These are phyloP conservation scores for Tylopilus sp. DNA, from an alignment of 1,284 basidiomycete genomes.

Conservation along the genomic window DNA sequence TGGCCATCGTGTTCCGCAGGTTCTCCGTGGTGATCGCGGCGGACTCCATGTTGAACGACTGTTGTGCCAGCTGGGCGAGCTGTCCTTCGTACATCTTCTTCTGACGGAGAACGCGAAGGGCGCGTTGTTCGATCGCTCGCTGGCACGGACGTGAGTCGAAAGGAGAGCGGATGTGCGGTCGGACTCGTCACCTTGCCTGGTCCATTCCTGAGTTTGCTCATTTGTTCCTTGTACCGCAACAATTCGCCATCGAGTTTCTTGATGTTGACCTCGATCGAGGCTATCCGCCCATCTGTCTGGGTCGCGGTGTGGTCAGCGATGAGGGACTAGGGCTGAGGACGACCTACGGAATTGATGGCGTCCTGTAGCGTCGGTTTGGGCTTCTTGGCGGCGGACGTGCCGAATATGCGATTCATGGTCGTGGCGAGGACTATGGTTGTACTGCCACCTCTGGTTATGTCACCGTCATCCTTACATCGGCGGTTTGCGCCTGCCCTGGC, in stretches of 20 bases:
- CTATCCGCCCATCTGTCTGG: conserved; percentile 87
- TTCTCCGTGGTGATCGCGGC: conserved; percentile 96
- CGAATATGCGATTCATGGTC: conserved; percentile 82
- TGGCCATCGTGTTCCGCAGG: conserved; percentile 99
- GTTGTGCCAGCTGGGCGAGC: conserved; percentile 88
- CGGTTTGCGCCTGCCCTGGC: background rate
- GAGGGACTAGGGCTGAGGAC: conserved; percentile 2
- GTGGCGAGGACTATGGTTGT: background rate
- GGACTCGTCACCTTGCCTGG: conserved; percentile 80
- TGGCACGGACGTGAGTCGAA: conserved; percentile 32
- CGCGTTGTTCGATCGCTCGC: conserved; percentile 94
- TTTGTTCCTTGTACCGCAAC: conserved; percentile 91
- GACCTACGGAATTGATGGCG: conserved; percentile 82
- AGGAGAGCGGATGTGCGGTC: background rate
- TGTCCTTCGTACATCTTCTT: conserved; percentile 96
- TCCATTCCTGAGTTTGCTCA: conserved; percentile 90
- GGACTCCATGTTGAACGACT: conserved; percentile 99
- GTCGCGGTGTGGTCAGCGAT: conserved; percentile 12
- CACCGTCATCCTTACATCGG: background rate
- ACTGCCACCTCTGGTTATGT: background rate
- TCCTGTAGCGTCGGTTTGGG: conserved; percentile 87
- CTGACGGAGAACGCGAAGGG: conserved; percentile 91
- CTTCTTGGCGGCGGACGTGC: conserved; percentile 73
- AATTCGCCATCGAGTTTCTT: conserved; percentile 96
- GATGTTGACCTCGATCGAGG: conserved; percentile 94